These are phyloP conservation scores for Hirsutella minnesotensis DNA, from an alignment of 2,329 filamentous ascomycete genomes.

Conservation along the genomic window DNA sequence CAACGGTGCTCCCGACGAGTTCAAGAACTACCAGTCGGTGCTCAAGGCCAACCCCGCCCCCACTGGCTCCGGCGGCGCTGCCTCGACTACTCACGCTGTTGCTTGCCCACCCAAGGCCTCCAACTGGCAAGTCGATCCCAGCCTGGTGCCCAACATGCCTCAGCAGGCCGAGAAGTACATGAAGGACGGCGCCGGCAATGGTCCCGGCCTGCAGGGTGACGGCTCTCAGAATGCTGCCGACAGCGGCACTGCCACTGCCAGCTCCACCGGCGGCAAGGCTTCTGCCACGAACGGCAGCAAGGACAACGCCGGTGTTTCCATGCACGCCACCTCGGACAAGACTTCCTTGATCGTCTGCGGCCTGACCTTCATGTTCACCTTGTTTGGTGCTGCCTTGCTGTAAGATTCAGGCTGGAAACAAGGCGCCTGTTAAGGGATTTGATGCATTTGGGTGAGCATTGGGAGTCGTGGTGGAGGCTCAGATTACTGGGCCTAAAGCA, in stretches of 20 bases:
- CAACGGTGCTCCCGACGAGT: constrained; percentile 39
- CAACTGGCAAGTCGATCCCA: constrained; percentile 39
- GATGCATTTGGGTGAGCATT: not conserved
- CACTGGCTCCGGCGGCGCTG: constrained; percentile 36
- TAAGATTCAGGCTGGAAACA: constrained; percentile 12
- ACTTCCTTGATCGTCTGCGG: constrained; percentile 23
- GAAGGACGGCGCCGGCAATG: constrained; percentile 38
- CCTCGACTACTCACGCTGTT: constrained; percentile 31
- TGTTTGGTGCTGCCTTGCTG: constrained; percentile 27
- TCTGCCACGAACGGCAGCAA: constrained; percentile 14
- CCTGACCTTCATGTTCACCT: constrained; percentile 21
- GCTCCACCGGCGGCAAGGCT: constrained; percentile 20
- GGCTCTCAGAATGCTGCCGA: constrained; percentile 42
- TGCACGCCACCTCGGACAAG: constrained; percentile 14
- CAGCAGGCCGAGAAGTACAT: constrained; percentile 39
- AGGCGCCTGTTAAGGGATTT: not conserved
- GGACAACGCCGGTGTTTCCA: constrained; percentile 19
- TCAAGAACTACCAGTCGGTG: constrained; percentile 37
- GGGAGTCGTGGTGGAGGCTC: not conserved
- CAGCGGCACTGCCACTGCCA: constrained; percentile 33
- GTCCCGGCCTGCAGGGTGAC: constrained; percentile 38
- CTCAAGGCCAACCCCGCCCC: constrained; percentile 36
- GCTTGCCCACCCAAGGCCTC: constrained; percentile 37
- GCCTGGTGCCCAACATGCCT: constrained; percentile 39
- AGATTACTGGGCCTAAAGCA: constrained; percentile 7